phyloP scores from a whole-genome alignment of 257 asterid species.

The Mitragyna speciosa region DNA sequence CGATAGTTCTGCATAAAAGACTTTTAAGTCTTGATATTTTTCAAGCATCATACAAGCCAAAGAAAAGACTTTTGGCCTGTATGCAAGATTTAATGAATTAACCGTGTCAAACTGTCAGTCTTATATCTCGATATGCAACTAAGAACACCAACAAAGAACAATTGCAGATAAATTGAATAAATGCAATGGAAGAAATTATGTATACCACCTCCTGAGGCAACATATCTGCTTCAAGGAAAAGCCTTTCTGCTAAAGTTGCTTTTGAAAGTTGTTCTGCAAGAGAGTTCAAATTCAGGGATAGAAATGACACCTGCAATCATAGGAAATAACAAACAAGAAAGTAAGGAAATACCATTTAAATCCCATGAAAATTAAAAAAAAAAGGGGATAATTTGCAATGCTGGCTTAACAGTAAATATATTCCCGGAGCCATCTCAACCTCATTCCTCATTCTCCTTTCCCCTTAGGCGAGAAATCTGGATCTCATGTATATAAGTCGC shows the following conservation, averaged over 20 bases:
- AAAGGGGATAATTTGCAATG: not conserved
- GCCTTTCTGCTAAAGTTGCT: conserved; percentile 66
- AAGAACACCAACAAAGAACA: not conserved
- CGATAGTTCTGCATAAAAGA: not conserved
- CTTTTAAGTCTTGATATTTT: not conserved
- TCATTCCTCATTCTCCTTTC: not conserved
- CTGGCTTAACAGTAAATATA: not conserved
- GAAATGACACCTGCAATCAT: conserved; percentile 70
- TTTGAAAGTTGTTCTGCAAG: conserved; percentile 76
- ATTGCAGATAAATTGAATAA: not conserved
- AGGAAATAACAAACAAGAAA: conserved; percentile 17
- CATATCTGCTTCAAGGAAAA: conserved; percentile 63
- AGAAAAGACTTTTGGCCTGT: not conserved
- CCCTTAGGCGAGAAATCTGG: not conserved
- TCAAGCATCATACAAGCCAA: not conserved
- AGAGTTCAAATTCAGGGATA: conserved; percentile 67
- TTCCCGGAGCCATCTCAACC: not conserved
- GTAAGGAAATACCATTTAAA: not conserved
- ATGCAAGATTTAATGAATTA: not conserved
- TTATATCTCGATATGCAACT: not conserved
- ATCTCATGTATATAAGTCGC: not conserved
- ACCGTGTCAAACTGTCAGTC: not conserved
- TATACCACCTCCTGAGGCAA: conserved; percentile 66
- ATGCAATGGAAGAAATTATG: conserved; percentile 1
- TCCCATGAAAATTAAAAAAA: not conserved